Evolutionary conservation across 108 stramenopile genomes (phyloP), one percentile per base, ranked within the genome.

Genomic region (Discostella stelligeroides): DNA sequence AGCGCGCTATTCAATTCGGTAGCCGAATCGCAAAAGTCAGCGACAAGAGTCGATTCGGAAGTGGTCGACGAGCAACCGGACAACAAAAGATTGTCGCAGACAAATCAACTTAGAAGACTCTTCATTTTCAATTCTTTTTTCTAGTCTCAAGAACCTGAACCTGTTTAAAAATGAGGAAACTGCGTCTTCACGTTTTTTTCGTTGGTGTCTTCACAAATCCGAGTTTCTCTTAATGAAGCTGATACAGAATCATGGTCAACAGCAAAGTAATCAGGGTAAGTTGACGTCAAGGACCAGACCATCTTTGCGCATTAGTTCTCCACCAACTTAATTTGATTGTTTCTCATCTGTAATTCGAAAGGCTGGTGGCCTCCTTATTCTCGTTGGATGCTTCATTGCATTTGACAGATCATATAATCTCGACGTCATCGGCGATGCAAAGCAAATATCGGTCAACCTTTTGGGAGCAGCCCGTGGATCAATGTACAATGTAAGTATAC

Each of bases 1-100:
- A 98, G 67, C 83, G 97, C 13, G 97, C 97, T 25, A 96, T 98
- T 46, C 97, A 98, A 69, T 98, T 98, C 67, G 97, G 97, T 3
- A 92, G 90, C 62, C 87, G 95, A 2, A 92, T 98, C 38, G 90
- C 94, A 9, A 89, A 95, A 63, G 75, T 88, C 14, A 86, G 87
- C 60, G 91, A 95, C 68, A 87, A 76, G 20, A 75, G 85, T 68
- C 83, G 87, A 23, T 92, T 90, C 68, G 96, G 96, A n/a, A 91
- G 91, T 39, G 80, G 89, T 24, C 82, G 94, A n/a, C 76, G 73
- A 55, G 94, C 91, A 13, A 86, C 75, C 37, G 87, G 91, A 17
- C 30, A 58, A 21, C 28, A 20, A 4, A 58, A 58, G 57, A 58
- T 58, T 40, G 57, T 58, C 34, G 34, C 53, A 13, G 53, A 54